These are phyloP conservation scores for Xylariaceae sp. DNA, from an alignment of 2,329 filamentous ascomycete species.

Conservation along the genomic window DNA sequence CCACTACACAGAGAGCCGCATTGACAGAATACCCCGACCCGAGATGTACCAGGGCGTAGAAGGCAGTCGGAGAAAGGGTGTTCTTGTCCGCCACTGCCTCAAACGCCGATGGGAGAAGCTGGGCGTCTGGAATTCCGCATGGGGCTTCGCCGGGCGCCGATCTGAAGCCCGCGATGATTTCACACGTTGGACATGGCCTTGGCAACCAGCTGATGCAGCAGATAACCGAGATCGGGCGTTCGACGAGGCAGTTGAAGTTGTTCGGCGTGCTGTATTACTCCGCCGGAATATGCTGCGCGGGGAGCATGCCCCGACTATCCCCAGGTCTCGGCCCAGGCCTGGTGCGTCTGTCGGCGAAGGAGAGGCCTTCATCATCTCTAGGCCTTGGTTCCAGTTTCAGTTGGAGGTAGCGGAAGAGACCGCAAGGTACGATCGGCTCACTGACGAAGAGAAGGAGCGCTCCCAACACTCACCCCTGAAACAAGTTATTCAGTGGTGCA, in stretches of 20 bases:
- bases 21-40: not conserved
- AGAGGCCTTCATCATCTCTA: constrained; percentile 16
- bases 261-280: not conserved
- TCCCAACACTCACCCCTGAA: constrained; percentile 1
- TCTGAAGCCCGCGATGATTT: constrained; percentile 9
- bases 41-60: not conserved
- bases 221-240: no score
- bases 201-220: not conserved
- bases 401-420: constrained; percentile 16
- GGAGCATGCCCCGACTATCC: constrained; percentile 1
- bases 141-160: constrained; percentile 17
- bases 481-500: constrained; percentile 16
- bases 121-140: constrained; percentile 19
- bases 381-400: constrained; percentile 17
- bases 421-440: constrained; percentile 10
- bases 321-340: not conserved
- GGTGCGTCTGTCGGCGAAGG: constrained; percentile 7
- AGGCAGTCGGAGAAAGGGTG: constrained; percentile 4
- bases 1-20: no score
- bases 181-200: constrained; percentile 14
- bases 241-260: not conserved
- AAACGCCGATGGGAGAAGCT: constrained; percentile 20
- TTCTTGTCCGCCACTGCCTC: constrained; percentile 17
- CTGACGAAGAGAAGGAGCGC: constrained; percentile 2
- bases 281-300: constrained; percentile 5